Conservation (phyloP, 2,329 filamentous ascomycete species). For the Ophiostoma sp. region DNA sequence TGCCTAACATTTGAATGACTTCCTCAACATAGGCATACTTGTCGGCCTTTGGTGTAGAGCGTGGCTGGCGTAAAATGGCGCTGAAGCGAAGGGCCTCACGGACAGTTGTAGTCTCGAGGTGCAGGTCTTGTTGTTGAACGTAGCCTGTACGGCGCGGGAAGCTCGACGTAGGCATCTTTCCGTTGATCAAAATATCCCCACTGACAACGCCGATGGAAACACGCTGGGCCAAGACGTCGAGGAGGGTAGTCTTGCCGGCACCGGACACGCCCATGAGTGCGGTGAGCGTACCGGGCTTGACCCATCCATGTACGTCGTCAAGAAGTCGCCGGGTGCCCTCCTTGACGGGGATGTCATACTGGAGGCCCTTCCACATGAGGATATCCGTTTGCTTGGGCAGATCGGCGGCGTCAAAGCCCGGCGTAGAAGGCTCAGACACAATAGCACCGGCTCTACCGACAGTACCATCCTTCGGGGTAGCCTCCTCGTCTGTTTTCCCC, state of each 20-base stretch:
- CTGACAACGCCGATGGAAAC: constrained; percentile 85
- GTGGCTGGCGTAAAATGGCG: constrained; percentile 80
- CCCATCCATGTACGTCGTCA: constrained; percentile 86
- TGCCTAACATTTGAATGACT: constrained; percentile 85
- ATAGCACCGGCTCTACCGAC: not conserved
- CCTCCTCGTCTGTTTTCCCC: not conserved
- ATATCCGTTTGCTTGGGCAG: constrained; percentile 42
- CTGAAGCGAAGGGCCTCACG: constrained; percentile 86
- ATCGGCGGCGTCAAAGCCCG: not conserved
- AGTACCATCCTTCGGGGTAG: too few relatives aligned
- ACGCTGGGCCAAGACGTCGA: constrained; percentile 82
- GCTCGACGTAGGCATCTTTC: constrained; percentile 68
- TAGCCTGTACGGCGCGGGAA: constrained; percentile 94
- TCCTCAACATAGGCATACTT: constrained; percentile 87
- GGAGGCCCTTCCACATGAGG: constrained; percentile 84
- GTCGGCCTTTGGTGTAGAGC: constrained; percentile 66
- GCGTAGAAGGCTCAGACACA: constrained; percentile 31
- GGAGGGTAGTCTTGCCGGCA: constrained; percentile 89
- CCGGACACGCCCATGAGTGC: constrained; percentile 90
- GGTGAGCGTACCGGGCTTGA: constrained; percentile 87
- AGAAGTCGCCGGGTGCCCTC: constrained; percentile 71
- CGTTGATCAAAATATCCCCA: constrained; percentile 73
- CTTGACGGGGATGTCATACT: constrained; percentile 75
- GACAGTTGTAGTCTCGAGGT: constrained; percentile 79
- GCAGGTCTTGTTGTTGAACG: constrained; percentile 89